A percentile compares a stretch with the other conserved stretches of the same genome.
Conservation (phyloP, 1,139 yeast genomes). For the Kurtzmaniella quercitrusa region DNA sequence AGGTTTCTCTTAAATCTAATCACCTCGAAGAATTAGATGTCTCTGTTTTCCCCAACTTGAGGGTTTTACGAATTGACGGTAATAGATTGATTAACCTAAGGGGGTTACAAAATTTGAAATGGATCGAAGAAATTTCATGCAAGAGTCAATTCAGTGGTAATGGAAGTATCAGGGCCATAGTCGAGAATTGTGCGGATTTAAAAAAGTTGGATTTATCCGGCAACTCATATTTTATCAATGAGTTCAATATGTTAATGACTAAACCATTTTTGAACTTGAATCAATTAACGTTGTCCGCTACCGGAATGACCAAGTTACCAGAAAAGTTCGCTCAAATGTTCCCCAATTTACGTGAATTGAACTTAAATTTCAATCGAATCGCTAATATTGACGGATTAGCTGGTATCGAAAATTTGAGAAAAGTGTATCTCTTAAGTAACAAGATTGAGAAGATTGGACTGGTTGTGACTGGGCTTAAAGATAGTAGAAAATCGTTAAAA, state of each 20-base stretch:
- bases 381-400: slow-evolving; percentile 23
- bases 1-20: slow-evolving; percentile 41
- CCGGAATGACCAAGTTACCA: slow-evolving; percentile 37
- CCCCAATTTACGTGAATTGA: slow-evolving; percentile 46
- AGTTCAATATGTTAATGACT: slow-evolving; percentile 2
- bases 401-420: slow-evolving; percentile 29
- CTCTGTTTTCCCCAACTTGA: slow-evolving; percentile 29
- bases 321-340: slow-evolving; percentile 29
- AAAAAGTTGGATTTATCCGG: slow-evolving; percentile 38
- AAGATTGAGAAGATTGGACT: slow-evolving; percentile 29
- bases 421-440: slow-evolving; percentile 46
- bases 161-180: slow-evolving; percentile 16
- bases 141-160: slow-evolving; percentile 25
- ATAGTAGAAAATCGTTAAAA: slow-evolving; percentile 28
- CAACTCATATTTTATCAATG: slow-evolving; percentile 2
- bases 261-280: slow-evolving; percentile 35
- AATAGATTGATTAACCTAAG: slow-evolving; percentile 28
- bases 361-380: slow-evolving; percentile 48
- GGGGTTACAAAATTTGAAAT: slow-evolving; percentile 23
- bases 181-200: slow-evolving; percentile 18
- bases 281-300: slow-evolving; percentile 40
- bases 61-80: slow-evolving; percentile 47
- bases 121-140: slow-evolving; percentile 41
- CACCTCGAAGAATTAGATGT: slow-evolving; percentile 28
- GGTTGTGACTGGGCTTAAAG: slow-evolving; percentile 27